Evolutionary conservation across 1,284 basidiomycete genomes (phyloP).

Genomic region (Leccinum pachyderme): DNA sequence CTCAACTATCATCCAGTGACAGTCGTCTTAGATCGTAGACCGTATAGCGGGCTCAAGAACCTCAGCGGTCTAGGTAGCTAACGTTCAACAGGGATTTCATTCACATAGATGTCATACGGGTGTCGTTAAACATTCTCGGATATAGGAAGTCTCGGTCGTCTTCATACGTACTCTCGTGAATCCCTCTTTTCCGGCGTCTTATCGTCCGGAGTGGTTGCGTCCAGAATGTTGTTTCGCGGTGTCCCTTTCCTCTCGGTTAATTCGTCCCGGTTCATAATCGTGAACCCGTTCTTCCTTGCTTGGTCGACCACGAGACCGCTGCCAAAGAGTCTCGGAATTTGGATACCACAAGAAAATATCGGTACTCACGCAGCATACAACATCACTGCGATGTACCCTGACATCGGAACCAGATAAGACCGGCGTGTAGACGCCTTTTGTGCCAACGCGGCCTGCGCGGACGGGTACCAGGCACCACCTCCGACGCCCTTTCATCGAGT

Average conservation of each 20-base stretch:
- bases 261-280: slow-evolving; percentile 49
- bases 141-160: background rate
- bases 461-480: slow-evolving; percentile 76
- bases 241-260: slow-evolving; percentile 20
- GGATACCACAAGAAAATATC: background rate
- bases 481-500: slow-evolving; percentile 50
- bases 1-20: slow-evolving; percentile 9
- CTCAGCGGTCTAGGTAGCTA: slow-evolving; percentile 57
- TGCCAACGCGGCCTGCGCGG: slow-evolving; percentile 67
- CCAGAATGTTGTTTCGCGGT: background rate
- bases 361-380: slow-evolving; percentile 54
- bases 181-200: slow-evolving; percentile 8
- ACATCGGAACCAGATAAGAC: slow-evolving; percentile 61
- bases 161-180: slow-evolving; percentile 6
- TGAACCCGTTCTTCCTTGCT: slow-evolving; percentile 47
- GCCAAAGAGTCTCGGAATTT: background rate
- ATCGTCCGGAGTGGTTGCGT: slow-evolving; percentile 6
- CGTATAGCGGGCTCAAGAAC: slow-evolving; percentile 73
- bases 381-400: slow-evolving; percentile 59
- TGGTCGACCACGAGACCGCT: slow-evolving; percentile 57
- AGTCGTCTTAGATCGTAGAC: slow-evolving; percentile 56
- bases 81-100: slow-evolving; percentile 19
- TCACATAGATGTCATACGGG: slow-evolving; percentile 8
- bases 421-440: slow-evolving; percentile 50
- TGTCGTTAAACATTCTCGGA: slow-evolving; percentile 1